Percentiles rank a stretch among this genome's conserved stretches.
Evolutionary conservation across 768 basidiomycete species (phyloP).

Genomic region (Crepidotus variabilis): DNA sequence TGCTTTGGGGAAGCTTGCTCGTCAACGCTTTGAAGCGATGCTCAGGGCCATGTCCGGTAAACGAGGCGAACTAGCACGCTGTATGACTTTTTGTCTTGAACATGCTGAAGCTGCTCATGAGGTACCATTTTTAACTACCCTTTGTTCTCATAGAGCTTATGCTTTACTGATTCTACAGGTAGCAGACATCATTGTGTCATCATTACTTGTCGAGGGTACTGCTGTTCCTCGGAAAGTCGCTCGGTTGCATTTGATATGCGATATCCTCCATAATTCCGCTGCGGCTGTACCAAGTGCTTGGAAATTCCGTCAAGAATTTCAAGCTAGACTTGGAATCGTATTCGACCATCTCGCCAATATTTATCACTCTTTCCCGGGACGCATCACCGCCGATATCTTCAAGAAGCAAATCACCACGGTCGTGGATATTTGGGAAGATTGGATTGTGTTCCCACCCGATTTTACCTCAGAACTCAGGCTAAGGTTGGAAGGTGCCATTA

Average conservation of each 20-base stretch:
- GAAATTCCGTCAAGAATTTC: constrained; percentile 96
- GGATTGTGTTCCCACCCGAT: constrained; percentile 94
- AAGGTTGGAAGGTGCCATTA: constrained; percentile 63
- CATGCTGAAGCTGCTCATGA: constrained; percentile 95
- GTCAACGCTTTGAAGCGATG: constrained; percentile 87
- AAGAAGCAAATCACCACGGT: constrained; percentile 87
- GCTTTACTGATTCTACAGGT: constrained; percentile 47
- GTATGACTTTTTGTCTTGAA: constrained; percentile 96
- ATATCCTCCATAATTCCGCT: constrained; percentile 96
- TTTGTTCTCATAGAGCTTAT: not conserved
- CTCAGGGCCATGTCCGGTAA: constrained; percentile 82
- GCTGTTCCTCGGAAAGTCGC: constrained; percentile 97
- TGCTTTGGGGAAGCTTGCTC: constrained; percentile 72
- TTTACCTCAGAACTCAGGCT: constrained; percentile 71
- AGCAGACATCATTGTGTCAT: constrained; percentile 85
- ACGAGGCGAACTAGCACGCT: constrained; percentile 86
- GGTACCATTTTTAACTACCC: constrained; percentile 36
- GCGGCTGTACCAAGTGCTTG: constrained; percentile 93
- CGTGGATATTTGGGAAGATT: constrained; percentile 96
- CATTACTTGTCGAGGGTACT: constrained; percentile 85
- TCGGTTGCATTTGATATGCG: constrained; percentile 91
- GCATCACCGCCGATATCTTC: constrained; percentile 95
- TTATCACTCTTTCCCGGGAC: constrained; percentile 92
- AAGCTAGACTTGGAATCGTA: constrained; percentile 84
- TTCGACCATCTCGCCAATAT: constrained; percentile 95